Evolutionary conservation across 441 rosid genomes (phyloP), one percentile per base, ranked within the genome.

Genomic region (Cnidoscolus chayamansa): DNA sequence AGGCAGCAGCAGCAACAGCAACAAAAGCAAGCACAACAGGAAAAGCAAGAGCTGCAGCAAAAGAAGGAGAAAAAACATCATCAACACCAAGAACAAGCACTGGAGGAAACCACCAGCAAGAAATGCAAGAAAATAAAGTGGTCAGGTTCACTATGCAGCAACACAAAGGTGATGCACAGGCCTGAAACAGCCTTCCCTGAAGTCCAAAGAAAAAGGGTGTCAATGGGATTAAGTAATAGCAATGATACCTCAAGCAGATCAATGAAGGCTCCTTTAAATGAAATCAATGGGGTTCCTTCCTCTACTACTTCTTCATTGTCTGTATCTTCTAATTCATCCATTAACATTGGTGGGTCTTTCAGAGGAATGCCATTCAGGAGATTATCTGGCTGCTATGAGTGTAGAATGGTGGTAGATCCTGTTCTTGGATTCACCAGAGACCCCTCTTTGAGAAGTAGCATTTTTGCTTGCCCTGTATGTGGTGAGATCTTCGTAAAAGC

Each of bases 331-430:
- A 80, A 56, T 71, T 20, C 82, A 16, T 70, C 80, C 1, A 53
- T 74, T 60, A 67, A 51, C 25, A 77, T 63, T 16, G 78, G 35
- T 20, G 75, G 78, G 30, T 83, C 89, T 17, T 81, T 83, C 16
- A 84, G 81, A 69, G 89, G 88, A 76, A 86, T 85, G 87, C 85
- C 88, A 3, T 85, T 90, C 59, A 79, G 96, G 75, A 84, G 90
- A 78, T 85, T 90, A 64, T 83, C 91, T 0, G 89, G 96, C 12
- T 90, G 96, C 72, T 88, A 88, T 62, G 96, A 90, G 78, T 90
- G 91, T 72, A 77, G 87, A 68, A 82, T 87, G 93, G 91, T 87
- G 70, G 87, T 88, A 35, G 90, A 90, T 73, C 96, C 96, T 65
- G 81, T 88, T 79, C 85, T 90, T 73, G 96, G 88, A 25, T 62